Evolutionary conservation across 768 basidiomycete species (phyloP).

Genomic region (Russula lepida): DNA sequence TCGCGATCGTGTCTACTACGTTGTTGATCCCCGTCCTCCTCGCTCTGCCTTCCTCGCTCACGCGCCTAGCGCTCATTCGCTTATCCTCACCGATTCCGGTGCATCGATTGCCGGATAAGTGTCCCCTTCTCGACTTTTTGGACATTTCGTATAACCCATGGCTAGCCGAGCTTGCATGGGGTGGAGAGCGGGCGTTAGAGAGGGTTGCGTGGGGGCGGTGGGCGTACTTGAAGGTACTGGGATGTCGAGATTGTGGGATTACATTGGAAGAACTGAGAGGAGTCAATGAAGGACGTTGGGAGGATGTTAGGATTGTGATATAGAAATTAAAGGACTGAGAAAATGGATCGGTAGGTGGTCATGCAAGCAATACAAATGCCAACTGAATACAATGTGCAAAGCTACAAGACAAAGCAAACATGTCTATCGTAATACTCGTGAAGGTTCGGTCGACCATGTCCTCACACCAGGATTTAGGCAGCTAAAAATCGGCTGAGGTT

Average conservation of each 20-base stretch:
- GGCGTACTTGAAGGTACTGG: conserved; percentile 45
- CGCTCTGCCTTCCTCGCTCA: conserved; percentile 55
- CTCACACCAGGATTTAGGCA: not conserved
- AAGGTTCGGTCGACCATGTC: not conserved
- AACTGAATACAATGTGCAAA: conserved; percentile 15
- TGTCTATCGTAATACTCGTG: conserved; percentile 3
- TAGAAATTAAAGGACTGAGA: conserved; percentile 15
- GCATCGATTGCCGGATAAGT: conserved; percentile 47
- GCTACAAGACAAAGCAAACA: conserved; percentile 12
- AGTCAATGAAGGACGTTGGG: conserved; percentile 58
- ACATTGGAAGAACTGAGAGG: conserved; percentile 34
- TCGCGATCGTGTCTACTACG: conserved; percentile 43
- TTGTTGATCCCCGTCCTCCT: conserved; percentile 39
- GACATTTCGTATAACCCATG: conserved; percentile 63
- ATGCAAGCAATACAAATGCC: not conserved
- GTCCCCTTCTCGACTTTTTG: conserved; percentile 53
- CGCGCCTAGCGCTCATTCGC: conserved; percentile 50
- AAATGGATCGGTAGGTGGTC: not conserved
- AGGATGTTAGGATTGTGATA: conserved; percentile 46
- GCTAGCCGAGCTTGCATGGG: conserved; percentile 28
- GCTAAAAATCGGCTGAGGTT: conserved; percentile 12
- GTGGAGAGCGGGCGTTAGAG: conserved; percentile 34
- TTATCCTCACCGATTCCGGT: conserved; percentile 42
- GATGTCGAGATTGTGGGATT: conserved; percentile 46
- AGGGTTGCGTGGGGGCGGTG: conserved; percentile 53